Evolutionary conservation across 2,329 filamentous ascomycete species (phyloP), one percentile per base, ranked within the genome.

Genomic region (Mollisiaceae sp.): DNA sequence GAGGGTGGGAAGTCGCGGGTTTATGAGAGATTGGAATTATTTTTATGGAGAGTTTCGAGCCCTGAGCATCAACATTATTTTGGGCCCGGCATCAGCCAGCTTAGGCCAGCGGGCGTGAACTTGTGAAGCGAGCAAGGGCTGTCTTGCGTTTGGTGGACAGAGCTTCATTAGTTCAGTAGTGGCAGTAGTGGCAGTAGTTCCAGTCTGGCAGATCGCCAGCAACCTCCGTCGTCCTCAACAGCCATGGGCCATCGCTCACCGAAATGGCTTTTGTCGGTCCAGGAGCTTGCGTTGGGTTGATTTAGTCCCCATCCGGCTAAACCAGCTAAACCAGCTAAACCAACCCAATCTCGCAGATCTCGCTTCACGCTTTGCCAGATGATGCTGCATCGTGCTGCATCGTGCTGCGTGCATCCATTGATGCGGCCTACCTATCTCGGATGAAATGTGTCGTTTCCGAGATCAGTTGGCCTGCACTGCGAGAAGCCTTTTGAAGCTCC

Each of bases 211-310:
- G 27, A 32, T 32, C 27, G 27, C 27, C 27, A 32, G 27, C 27
- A 32, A 24, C 62, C 62, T 60, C 62, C 62, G 62, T 57, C 60
- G 45, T 59, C 45, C 62, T 64, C 62, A 64, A 64, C 62, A 64
- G 41, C 61, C 32, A 43, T 50, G 6, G 11, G 20, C 52, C 52
- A 56, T 39, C 55, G 55, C 55, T 57, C 55, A 57, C 55, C 55
- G 55, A 57, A 57, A 57, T 38, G 32, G 35, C 35, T 39, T 57
- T 57, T 57, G 55, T 57, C 55, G 55, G 55, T 32, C 55, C 55
- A 57, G 20, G 32, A 12, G 22, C 55, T 57, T 41, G 32, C 55
- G 55, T 57, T 57, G 55, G 55, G 55, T 35, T 57, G 32, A 36
- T 57, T 41, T 32, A 36, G 39, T n/a, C 55, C 55, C 55, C 55